Base-by-base conservation (phyloP, 495 filamentous ascomycete genomes). In the Aspergillus steynii region DNA sequence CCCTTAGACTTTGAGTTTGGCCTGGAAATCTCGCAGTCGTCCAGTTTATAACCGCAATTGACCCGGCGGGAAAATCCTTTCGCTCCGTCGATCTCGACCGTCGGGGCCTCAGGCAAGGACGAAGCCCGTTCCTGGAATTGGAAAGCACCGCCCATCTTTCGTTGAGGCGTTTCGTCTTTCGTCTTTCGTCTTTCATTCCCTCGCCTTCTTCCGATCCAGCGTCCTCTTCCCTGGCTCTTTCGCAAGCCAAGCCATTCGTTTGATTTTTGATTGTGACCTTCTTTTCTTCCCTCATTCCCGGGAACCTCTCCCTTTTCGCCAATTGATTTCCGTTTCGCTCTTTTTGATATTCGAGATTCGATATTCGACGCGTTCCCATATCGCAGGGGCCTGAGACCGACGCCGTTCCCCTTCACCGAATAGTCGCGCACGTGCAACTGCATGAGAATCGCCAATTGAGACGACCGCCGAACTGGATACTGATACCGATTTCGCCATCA, bases 201-300 rank as follows among this genome's bases (percentile, higher is more conserved):
- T 32, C 31, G 3, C 31, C 4, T 42, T 3, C 12, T 15, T 42
- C 37, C 25, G 20, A 10, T 45, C 15, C 20, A 55, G 61, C 53
- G 29, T 58, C 32, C 31, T 59, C 14, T 47, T 53, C 54, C 54
- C 12, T 54, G 54, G 55, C 42, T 57, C 55, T 42, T 59, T 56
- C 31, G 37, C 51, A 61, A 56, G 65, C 65, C 69, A 46, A 66
- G 68, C 70, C 74, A 73, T 56, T 77, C 74, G 73, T 78, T 76
- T 71, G 60, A 47, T 27, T 55, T 59, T 60, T 65, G 54, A 60
- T 55, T 59, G 57, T 65, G 54, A 60, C 42, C 48, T 51, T 61
- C 42, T 27, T 20, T 53, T 65, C 34, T 45, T 34, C 45, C 15
- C 51, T 61, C 47, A 29, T 42, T 0, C 51, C 9, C 5, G 29